Evolutionary conservation across 495 filamentous ascomycete genomes (phyloP).

Genomic region (Thermothielavioides terrestris): DNA sequence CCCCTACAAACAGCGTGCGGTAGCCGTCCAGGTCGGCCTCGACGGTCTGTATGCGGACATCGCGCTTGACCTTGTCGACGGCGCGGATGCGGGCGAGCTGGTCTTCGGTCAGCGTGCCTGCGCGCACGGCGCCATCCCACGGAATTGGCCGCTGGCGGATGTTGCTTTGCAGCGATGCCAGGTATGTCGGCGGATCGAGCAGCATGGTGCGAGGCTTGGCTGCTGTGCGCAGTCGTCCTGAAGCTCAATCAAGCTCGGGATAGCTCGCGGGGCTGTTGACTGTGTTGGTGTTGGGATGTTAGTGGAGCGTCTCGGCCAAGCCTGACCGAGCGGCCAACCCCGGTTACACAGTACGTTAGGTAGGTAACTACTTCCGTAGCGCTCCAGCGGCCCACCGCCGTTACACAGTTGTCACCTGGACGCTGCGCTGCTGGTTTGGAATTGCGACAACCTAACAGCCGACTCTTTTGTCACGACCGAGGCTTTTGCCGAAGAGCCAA

Average conservation of each 20-base stretch:
- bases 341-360: too few species aligned
- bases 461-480: too few species aligned
- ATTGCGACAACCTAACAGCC: too few species aligned
- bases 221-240: neutral
- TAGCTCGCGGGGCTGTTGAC: too few species aligned
- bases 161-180: constrained; percentile 86
- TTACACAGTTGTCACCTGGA: too few species aligned
- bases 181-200: constrained; percentile 82
- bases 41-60: constrained; percentile 66
- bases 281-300: too few species aligned
- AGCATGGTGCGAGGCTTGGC: constrained; percentile 42
- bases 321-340: constrained; percentile 7
- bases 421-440: too few species aligned
- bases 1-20: constrained; percentile 66
- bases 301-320: neutral
- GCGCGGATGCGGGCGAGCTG: constrained; percentile 95
- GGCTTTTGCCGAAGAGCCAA: too few species aligned
- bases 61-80: constrained; percentile 90
- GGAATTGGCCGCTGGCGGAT: constrained; percentile 89
- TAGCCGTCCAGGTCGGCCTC: constrained; percentile 73
- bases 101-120: constrained; percentile 85
- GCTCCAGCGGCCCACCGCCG: too few species aligned
- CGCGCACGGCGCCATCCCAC: constrained; percentile 94
- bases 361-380: too few species aligned
- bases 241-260: neutral